Percentiles rank a stretch among this genome's conserved stretches.
phyloP scores from a whole-genome alignment of 768 basidiomycete species.

The Imleria badia region DNA sequence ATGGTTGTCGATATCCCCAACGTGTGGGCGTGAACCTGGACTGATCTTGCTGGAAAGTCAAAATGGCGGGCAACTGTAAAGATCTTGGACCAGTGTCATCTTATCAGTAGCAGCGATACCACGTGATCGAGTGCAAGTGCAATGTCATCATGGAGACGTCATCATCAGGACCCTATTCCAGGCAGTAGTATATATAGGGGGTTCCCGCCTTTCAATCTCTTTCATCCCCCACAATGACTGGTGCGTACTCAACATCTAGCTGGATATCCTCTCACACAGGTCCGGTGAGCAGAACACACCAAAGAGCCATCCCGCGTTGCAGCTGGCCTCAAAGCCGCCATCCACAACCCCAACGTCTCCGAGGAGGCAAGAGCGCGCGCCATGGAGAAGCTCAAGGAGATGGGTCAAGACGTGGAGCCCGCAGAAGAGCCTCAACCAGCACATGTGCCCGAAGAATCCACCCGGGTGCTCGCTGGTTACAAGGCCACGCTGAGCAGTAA shows the following conservation, averaged over 20 bases:
- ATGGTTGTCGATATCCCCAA: neutral
- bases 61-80: too few species aligned
- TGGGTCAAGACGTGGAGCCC: slow-evolving; percentile 28
- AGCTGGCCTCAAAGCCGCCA: slow-evolving; percentile 57
- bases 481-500: slow-evolving; percentile 49
- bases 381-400: slow-evolving; percentile 41
- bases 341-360: slow-evolving; percentile 58
- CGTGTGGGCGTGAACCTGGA: too few species aligned
- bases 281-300: slow-evolving; percentile 18
- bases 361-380: slow-evolving; percentile 54
- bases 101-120: neutral
- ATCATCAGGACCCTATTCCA: slow-evolving; percentile 14
- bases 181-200: neutral
- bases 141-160: slow-evolving; percentile 11
- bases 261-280: neutral
- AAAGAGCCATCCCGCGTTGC: slow-evolving; percentile 50
- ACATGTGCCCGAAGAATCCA: neutral
- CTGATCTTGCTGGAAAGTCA: too few species aligned
- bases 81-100: too few species aligned
- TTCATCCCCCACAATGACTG: slow-evolving; percentile 9
- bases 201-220: neutral
- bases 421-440: neutral
- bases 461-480: slow-evolving; percentile 43
- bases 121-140: slow-evolving; percentile 9
- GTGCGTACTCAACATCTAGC: neutral